Conservation (phyloP, 2,329 filamentous ascomycete genomes). For the Alternaria alternata region DNA sequence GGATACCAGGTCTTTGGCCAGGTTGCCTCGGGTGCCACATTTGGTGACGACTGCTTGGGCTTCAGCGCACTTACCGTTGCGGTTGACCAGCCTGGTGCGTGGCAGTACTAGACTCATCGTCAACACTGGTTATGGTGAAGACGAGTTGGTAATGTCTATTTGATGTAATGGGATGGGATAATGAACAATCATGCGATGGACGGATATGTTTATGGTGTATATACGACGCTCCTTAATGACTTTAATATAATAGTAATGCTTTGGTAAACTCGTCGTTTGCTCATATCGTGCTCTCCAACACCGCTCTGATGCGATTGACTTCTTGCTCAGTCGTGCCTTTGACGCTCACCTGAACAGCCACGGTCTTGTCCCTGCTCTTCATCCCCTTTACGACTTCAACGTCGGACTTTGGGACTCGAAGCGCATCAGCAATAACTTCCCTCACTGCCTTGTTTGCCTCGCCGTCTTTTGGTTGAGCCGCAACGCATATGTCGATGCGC, state of each 20-base stretch:
- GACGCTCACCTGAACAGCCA: slow-evolving; percentile 25
- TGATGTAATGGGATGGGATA: slow-evolving; percentile 14
- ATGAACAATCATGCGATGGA: neutral
- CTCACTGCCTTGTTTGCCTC: slow-evolving; percentile 74
- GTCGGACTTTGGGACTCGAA: slow-evolving; percentile 70
- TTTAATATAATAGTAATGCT: slow-evolving; percentile 28
- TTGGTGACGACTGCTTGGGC: slow-evolving; percentile 41
- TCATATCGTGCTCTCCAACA: neutral
- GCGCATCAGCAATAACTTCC: slow-evolving; percentile 67
- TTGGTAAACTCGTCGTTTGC: neutral
- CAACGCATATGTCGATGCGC: slow-evolving; percentile 69
- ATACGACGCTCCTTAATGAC: slow-evolving; percentile 20
- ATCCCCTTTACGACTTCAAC: slow-evolving; percentile 68
- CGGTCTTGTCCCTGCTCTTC: slow-evolving; percentile 71
- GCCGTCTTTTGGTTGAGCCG: slow-evolving; percentile 70
- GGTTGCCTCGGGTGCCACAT: slow-evolving; percentile 26
- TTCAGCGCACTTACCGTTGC: slow-evolving; percentile 45
- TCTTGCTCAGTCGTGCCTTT: slow-evolving; percentile 34
- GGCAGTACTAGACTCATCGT: slow-evolving; percentile 44
- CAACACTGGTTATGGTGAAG: neutral
- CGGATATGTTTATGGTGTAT: slow-evolving; percentile 15
- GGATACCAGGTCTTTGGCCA: slow-evolving; percentile 48
- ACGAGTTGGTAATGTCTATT: slow-evolving; percentile 1
- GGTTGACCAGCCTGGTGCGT: slow-evolving; percentile 38
- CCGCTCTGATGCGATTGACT: slow-evolving; percentile 31